Evolutionary conservation across 371 early-diverging fungal genomes (phyloP).

Genomic region (Rhizopus stolonifer): DNA sequence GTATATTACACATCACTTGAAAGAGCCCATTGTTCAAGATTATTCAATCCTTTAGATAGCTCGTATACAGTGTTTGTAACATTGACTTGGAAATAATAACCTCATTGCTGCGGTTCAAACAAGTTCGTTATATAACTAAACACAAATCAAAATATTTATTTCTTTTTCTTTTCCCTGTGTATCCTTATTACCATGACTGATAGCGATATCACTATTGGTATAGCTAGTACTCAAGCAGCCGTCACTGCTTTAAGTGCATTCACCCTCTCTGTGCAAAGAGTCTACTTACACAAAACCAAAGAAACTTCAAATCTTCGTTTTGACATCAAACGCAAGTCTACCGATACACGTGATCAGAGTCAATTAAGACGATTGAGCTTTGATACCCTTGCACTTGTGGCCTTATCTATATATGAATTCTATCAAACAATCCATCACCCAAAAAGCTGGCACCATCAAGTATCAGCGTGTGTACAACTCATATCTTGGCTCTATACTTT

Average conservation of each 20-base stretch:
- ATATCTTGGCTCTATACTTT: constrained; percentile 28
- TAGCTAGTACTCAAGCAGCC: constrained; percentile 5
- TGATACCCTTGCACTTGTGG: constrained; percentile 8
- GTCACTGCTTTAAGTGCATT: constrained; percentile 21
- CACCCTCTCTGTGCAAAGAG: constrained; percentile 22
- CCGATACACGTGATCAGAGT: constrained; percentile 4
- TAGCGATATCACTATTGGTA: constrained; percentile 1
- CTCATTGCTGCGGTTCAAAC: too few relatives aligned
- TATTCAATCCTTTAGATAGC: too few relatives aligned
- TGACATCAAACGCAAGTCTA: constrained; percentile 17
- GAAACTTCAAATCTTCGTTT: constrained; percentile 18
- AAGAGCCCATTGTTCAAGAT: too few relatives aligned
- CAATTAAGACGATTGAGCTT: constrained; percentile 17
- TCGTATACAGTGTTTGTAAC: too few relatives aligned
- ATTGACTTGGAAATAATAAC: too few relatives aligned
- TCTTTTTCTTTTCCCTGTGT: too few relatives aligned
- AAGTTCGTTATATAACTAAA: too few relatives aligned
- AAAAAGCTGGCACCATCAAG: too few relatives aligned
- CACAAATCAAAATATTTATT: too few relatives aligned
- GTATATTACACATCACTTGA: too few relatives aligned
- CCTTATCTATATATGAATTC: constrained; percentile 13
- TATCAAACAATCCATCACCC: constrained; percentile 6
- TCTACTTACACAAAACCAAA: constrained; percentile 20
- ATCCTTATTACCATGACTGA: too few relatives aligned
- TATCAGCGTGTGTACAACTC: constrained; percentile 11